These are phyloP conservation scores for Colletotrichum lupini DNA, from an alignment of 2,329 filamentous ascomycete species.

Conservation along the genomic window DNA sequence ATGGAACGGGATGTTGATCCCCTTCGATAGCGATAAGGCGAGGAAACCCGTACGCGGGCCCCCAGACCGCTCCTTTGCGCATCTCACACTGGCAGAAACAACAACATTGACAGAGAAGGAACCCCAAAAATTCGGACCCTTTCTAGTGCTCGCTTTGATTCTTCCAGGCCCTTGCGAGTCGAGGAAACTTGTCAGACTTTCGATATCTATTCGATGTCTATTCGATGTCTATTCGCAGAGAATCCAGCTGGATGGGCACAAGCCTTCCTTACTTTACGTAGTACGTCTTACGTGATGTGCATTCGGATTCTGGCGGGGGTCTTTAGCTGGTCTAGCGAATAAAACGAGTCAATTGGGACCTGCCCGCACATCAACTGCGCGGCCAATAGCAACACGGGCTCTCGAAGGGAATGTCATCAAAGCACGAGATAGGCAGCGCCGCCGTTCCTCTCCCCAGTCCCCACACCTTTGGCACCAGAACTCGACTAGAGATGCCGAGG, in stretches of 20 bases:
- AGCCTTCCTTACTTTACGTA: background rate
- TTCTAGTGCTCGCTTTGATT: background rate
- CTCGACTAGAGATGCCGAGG: conserved; percentile 11
- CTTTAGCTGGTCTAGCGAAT: background rate
- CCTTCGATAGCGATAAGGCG: background rate
- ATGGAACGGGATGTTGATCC: background rate
- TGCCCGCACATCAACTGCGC: background rate
- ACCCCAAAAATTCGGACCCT: background rate
- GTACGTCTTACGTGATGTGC: background rate
- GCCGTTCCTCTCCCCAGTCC: no score
- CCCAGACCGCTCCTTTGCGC: background rate
- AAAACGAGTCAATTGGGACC: background rate
- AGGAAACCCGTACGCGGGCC: background rate
- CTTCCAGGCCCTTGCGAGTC: background rate
- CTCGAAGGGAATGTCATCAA: background rate
- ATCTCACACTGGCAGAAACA: background rate
- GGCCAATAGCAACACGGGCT: background rate
- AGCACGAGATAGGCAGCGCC: background rate
- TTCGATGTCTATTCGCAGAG: background rate
- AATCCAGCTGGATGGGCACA: background rate
- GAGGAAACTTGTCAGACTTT: background rate
- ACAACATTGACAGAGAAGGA: background rate
- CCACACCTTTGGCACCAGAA: background rate
- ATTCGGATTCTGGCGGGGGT: background rate
- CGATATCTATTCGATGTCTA: background rate